Percentiles rank a stretch among this genome's conserved stretches.
These are phyloP conservation scores for Protoeuglena noctilucae DNA, from an alignment of 139 green algal species.

Conservation along the genomic window DNA sequence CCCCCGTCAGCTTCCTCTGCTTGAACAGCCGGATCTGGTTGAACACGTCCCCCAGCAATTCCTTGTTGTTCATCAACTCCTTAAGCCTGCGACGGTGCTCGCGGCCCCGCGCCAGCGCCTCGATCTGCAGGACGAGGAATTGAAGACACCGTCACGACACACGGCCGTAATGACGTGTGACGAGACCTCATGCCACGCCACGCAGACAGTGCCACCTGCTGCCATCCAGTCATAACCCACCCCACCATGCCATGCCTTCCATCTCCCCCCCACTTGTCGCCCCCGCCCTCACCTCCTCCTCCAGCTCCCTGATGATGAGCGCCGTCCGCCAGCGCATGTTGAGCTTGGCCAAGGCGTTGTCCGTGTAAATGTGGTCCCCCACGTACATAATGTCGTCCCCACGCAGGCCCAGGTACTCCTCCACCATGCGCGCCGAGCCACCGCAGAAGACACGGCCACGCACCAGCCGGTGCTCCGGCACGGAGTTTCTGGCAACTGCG, in stretches of 20 bases:
- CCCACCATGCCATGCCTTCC: too few species aligned
- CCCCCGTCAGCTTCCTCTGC: slow-evolving; percentile 4
- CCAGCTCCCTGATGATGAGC: slow-evolving; percentile 78
- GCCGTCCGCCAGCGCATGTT: slow-evolving; percentile 76
- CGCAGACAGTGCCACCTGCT: too few species aligned
- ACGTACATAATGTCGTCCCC: slow-evolving; percentile 90
- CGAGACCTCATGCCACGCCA: too few species aligned
- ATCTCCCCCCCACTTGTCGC: background rate
- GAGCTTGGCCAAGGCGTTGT: slow-evolving; percentile 70
- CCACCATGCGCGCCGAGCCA: slow-evolving; percentile 64
- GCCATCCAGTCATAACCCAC: too few species aligned
- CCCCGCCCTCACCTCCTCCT: slow-evolving; percentile 51
- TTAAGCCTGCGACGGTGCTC: slow-evolving; percentile 55
- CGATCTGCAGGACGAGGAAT: too few species aligned
- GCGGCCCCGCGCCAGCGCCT: slow-evolving; percentile 45
- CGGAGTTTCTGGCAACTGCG: background rate
- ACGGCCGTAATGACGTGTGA: too few species aligned
- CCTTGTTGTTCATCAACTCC: slow-evolving; percentile 85
- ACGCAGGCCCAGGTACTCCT: slow-evolving; percentile 64
- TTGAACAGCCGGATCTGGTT: slow-evolving; percentile 65
- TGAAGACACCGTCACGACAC: too few species aligned
- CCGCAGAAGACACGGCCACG: slow-evolving; percentile 79
- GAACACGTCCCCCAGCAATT: slow-evolving; percentile 74
- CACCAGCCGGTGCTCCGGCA: slow-evolving; percentile 1
- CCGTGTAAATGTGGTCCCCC: slow-evolving; percentile 81